phyloP scores from a whole-genome alignment of 2,329 filamentous ascomycete genomes.

The Sclerotinia borealis region DNA sequence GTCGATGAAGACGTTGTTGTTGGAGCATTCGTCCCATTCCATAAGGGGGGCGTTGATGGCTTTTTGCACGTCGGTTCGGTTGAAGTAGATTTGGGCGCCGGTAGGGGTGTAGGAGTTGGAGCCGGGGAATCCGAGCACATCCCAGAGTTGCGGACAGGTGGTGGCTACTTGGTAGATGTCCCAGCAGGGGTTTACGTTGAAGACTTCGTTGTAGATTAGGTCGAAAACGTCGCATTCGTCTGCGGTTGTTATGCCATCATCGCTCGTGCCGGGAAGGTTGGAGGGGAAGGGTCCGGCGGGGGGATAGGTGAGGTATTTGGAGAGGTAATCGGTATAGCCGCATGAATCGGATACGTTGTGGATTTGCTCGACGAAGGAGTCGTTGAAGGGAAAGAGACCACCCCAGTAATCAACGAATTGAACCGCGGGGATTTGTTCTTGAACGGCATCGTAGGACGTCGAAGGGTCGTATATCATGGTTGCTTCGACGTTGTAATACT shows the following conservation, averaged over 20 bases:
- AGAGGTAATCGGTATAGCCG: constrained; percentile 55
- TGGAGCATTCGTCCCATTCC: constrained; percentile 52
- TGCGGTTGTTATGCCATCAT: constrained; percentile 31
- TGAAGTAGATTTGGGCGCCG: constrained; percentile 57
- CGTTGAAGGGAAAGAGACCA: constrained; percentile 57
- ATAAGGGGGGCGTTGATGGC: constrained; percentile 60
- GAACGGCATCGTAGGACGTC: constrained; percentile 45
- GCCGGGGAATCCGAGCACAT: constrained; percentile 61
- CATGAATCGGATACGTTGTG: constrained; percentile 49
- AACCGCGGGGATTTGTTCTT: constrained; percentile 44
- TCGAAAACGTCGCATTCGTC: constrained; percentile 53
- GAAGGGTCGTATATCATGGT: constrained; percentile 69
- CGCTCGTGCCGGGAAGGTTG: constrained; percentile 38
- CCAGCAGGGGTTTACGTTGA: constrained; percentile 68
- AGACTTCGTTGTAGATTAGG: constrained; percentile 48
- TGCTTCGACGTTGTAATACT: constrained; percentile 61
- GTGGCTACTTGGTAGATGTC: constrained; percentile 68
- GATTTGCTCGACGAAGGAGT: constrained; percentile 48
- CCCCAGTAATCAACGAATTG: constrained; percentile 56
- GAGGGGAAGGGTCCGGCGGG: constrained; percentile 54
- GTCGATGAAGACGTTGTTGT: constrained; percentile 40
- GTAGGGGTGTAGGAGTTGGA: constrained; percentile 55
- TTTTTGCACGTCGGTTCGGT: constrained; percentile 52
- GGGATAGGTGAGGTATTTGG: constrained; percentile 62
- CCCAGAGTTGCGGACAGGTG: constrained; percentile 65